Conservation (phyloP, 805 yeast genomes). For the Kazachstania kunashirensis region DNA sequence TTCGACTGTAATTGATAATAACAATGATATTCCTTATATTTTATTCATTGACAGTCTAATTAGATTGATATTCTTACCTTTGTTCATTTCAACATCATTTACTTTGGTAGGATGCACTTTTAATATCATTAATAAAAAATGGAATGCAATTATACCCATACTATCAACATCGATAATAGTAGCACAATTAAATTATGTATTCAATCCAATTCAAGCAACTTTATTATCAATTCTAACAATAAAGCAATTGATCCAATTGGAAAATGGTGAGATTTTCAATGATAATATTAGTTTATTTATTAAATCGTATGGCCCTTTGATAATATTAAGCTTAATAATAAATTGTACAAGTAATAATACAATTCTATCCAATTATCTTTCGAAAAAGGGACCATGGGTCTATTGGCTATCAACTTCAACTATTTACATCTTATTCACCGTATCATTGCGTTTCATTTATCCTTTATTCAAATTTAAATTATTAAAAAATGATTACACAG, state of each 20-base stretch:
- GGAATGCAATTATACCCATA: constrained; percentile 3
- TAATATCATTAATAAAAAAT: constrained; percentile 1
- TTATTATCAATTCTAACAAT: constrained; percentile 12
- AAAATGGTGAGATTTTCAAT: not conserved
- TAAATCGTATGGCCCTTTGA: not conserved
- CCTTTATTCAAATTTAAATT: not conserved
- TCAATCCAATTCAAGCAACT: constrained; percentile 12
- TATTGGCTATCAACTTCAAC: not conserved
- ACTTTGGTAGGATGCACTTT: constrained; percentile 8
- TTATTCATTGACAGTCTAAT: constrained; percentile 1
- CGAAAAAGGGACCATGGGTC: not conserved
- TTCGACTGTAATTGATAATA: too few relatives aligned
- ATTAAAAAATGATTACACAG: not conserved
- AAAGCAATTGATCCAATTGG: constrained; percentile 4
- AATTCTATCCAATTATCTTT: not conserved
- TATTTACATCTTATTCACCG: not conserved
- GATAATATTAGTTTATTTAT: not conserved
- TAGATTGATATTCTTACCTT: constrained; percentile 14
- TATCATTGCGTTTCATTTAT: not conserved
- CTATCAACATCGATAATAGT: constrained; percentile 2
- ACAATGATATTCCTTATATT: too few relatives aligned
- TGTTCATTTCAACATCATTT: constrained; percentile 15
- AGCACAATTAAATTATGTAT: constrained; percentile 5
- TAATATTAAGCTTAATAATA: not conserved
- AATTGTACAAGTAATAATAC: not conserved